phyloP scores from a whole-genome alignment of 2,329 filamentous ascomycete species.

The Xylariaceae sp. region DNA sequence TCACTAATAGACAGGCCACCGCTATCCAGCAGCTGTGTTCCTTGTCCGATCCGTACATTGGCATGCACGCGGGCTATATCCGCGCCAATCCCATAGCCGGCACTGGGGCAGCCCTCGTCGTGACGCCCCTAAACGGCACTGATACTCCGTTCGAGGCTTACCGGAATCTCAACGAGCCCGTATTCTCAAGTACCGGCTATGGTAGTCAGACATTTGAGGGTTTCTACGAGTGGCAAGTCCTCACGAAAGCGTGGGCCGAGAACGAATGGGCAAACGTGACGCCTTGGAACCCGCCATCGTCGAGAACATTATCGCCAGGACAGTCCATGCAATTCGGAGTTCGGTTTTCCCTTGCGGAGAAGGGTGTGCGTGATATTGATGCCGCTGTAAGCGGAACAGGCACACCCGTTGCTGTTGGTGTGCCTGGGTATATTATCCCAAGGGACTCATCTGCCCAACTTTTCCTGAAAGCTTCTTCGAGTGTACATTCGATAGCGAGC shows the following conservation, averaged over 20 bases:
- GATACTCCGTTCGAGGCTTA: slow-evolving; percentile 49
- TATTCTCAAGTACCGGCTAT: slow-evolving; percentile 38
- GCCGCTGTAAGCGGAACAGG: slow-evolving; percentile 38
- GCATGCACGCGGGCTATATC: slow-evolving; percentile 52
- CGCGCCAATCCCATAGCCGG: slow-evolving; percentile 48
- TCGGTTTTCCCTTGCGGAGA: slow-evolving; percentile 43
- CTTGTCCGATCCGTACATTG: slow-evolving; percentile 55
- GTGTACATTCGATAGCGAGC: slow-evolving; percentile 36
- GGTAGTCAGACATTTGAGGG: slow-evolving; percentile 53
- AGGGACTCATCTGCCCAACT: slow-evolving; percentile 42
- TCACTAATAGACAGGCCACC: slow-evolving; percentile 43
- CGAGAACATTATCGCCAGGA: slow-evolving; percentile 39
- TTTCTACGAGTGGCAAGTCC: slow-evolving; percentile 55
- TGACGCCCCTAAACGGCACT: slow-evolving; percentile 46
- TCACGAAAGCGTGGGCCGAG: slow-evolving; percentile 49
- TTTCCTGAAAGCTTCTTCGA: slow-evolving; percentile 37
- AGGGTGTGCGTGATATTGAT: slow-evolving; percentile 43
- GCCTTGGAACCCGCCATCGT: slow-evolving; percentile 53
- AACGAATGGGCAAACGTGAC: slow-evolving; percentile 46
- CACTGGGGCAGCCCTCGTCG: slow-evolving; percentile 46
- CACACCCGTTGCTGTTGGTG: slow-evolving; percentile 45
- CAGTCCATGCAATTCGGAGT: slow-evolving; percentile 45
- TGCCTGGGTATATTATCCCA: slow-evolving; percentile 51
- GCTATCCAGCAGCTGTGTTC: slow-evolving; percentile 48
- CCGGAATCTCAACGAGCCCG: slow-evolving; percentile 44